These are phyloP conservation scores for Pichia nakasei DNA, from an alignment of 805 yeast species.

Conservation along the genomic window DNA sequence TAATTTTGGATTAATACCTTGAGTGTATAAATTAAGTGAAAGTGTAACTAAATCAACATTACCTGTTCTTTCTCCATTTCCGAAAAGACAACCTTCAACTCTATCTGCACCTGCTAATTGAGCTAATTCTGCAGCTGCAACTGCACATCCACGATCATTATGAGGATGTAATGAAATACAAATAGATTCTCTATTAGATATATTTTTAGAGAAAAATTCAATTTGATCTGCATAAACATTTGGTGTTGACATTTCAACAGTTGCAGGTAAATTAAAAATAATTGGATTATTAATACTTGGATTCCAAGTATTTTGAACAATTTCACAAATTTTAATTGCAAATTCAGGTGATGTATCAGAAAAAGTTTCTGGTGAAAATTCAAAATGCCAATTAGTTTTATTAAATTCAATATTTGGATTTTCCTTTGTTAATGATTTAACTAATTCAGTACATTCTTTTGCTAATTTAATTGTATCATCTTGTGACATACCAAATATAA, in stretches of 20 bases:
- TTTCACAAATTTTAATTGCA: constrained; percentile 60
- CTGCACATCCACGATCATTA: constrained; percentile 81
- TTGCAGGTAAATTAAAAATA: constrained; percentile 76
- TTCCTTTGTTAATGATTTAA: constrained; percentile 62
- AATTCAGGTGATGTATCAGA: constrained; percentile 60
- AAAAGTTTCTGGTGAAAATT: constrained; percentile 76
- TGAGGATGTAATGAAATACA: constrained; percentile 76
- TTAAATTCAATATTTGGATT: constrained; percentile 33
- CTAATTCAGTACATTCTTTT: constrained; percentile 52
- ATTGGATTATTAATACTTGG: constrained; percentile 59
- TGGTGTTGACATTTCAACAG: constrained; percentile 76
- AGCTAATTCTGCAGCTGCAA: constrained; percentile 82
- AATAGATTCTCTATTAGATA: constrained; percentile 58
- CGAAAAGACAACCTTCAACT: constrained; percentile 78
- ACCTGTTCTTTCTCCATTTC: constrained; percentile 85
- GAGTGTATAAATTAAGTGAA: constrained; percentile 70
- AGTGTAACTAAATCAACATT: constrained; percentile 75
- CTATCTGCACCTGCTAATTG: constrained; percentile 83
- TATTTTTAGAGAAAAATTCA: constrained; percentile 57
- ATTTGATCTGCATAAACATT: constrained; percentile 80
- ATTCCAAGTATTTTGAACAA: constrained; percentile 67
- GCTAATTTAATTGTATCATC: constrained; percentile 54
- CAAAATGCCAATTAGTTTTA: constrained; percentile 62
- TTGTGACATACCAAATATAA: constrained; percentile 57
- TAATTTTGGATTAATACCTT: constrained; percentile 62